A percentile compares a stretch with the other conserved stretches of the same genome.
These are phyloP conservation scores for Exserohilum rostratum DNA, from an alignment of 2,329 filamentous ascomycete species.

Conservation along the genomic window DNA sequence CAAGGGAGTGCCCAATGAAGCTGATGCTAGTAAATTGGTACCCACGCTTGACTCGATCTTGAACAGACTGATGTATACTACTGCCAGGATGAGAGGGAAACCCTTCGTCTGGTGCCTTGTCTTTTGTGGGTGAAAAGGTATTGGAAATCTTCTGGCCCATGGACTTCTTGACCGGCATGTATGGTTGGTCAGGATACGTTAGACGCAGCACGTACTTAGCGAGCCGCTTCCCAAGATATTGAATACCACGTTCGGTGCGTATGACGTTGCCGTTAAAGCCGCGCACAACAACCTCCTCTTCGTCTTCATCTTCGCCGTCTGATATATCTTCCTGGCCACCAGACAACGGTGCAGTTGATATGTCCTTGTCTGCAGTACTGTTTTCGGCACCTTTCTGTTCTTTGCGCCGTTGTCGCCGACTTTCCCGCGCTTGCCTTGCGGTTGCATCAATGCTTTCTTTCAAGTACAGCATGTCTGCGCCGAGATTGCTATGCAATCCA, in stretches of 20 bases:
- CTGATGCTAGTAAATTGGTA: conserved; percentile 95
- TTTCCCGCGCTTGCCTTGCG: conserved; percentile 73
- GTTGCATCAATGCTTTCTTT: conserved; percentile 96
- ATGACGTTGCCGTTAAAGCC: conserved; percentile 90
- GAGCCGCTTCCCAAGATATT: conserved; percentile 92
- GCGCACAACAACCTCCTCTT: conserved; percentile 85
- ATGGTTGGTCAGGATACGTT: conserved; percentile 94
- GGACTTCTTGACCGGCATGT: conserved; percentile 68
- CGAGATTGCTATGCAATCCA: conserved; percentile 92
- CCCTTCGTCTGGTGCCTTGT: conserved; percentile 52
- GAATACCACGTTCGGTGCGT: conserved; percentile 91
- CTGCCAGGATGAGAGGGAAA: conserved; percentile 65
- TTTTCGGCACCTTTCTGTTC: conserved; percentile 28
- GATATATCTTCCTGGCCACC: conserved; percentile 58
- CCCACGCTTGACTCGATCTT: conserved; percentile 58
- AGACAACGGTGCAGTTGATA: conserved; percentile 55
- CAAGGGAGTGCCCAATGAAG: conserved; percentile 90
- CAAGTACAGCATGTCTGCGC: conserved; percentile 93
- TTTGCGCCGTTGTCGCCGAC: conserved; percentile 65
- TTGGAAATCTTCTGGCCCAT: conserved; percentile 56
- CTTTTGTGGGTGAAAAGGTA: conserved; percentile 52
- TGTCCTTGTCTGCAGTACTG: conserved; percentile 14
- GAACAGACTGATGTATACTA: conserved; percentile 60
- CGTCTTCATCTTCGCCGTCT: conserved; percentile 63
- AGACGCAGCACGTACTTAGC: conserved; percentile 88